A percentile compares a stretch with the other conserved stretches of the same genome.
These are phyloP conservation scores for Ajuga reptans DNA, from an alignment of 305 asterid genomes.

Conservation along the genomic window DNA sequence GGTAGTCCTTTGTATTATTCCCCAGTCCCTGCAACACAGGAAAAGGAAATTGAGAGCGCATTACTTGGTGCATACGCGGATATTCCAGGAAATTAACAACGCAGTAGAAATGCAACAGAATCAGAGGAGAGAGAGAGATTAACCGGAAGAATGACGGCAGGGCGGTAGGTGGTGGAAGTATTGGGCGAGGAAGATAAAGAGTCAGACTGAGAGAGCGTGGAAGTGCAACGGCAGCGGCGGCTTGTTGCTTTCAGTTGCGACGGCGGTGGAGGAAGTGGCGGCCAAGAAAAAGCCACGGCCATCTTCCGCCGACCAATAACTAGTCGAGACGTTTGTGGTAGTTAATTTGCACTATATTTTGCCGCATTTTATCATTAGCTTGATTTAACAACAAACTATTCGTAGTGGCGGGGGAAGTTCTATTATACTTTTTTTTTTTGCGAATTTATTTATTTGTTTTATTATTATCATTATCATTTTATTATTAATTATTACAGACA, in stretches of 20 bases:
- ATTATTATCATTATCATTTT: too few species aligned
- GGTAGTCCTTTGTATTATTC: constrained; percentile 71
- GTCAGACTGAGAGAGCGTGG: constrained; percentile 34
- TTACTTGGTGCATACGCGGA: neutral
- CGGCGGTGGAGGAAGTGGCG: constrained; percentile 29
- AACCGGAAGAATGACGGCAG: constrained; percentile 90
- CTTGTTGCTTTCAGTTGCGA: constrained; percentile 15
- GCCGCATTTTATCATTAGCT: constrained; percentile 2
- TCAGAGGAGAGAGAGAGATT: neutral
- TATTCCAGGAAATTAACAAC: neutral
- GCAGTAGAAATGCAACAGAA: neutral
- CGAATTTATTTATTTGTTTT: too few species aligned
- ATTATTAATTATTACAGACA: too few species aligned
- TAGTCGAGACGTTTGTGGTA: constrained; percentile 26
- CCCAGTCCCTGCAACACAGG: constrained; percentile 64
- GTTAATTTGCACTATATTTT: constrained; percentile 7
- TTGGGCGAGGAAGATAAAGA: constrained; percentile 25
- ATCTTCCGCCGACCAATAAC: constrained; percentile 34
- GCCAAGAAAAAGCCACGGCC: constrained; percentile 38
- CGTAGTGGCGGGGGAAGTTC: too few species aligned
- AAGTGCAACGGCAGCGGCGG: constrained; percentile 35
- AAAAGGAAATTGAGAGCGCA: neutral
- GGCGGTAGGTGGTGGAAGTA: constrained; percentile 50
- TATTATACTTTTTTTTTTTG: too few species aligned
- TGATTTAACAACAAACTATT: too few species aligned